These are phyloP conservation scores for Thalassiosira profunda DNA, from an alignment of 108 stramenopile genomes.

Conservation along the genomic window DNA sequence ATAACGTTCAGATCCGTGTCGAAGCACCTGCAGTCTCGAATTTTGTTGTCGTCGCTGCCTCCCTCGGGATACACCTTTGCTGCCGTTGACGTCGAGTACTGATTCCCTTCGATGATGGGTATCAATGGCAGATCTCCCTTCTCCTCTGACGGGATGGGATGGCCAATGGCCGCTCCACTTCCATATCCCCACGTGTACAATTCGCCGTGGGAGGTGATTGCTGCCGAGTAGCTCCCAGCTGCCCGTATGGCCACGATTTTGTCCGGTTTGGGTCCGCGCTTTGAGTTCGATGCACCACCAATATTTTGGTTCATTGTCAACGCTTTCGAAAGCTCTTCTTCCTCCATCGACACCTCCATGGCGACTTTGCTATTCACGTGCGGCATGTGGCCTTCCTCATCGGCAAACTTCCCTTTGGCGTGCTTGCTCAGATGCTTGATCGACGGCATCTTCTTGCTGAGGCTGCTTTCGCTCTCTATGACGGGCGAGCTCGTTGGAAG, in stretches of 20 bases:
- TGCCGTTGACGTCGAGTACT: slow-evolving; percentile 29
- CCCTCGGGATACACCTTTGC: slow-evolving; percentile 46
- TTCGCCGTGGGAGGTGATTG: slow-evolving; percentile 70
- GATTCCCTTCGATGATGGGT: slow-evolving; percentile 44
- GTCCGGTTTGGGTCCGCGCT: not conserved
- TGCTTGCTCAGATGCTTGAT: not conserved
- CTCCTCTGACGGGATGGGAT: slow-evolving; percentile 54
- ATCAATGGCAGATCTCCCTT: slow-evolving; percentile 33
- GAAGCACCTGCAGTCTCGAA: slow-evolving; percentile 59
- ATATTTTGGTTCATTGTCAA: slow-evolving; percentile 4
- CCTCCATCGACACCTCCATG: slow-evolving; percentile 36
- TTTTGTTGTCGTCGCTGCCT: slow-evolving; percentile 30
- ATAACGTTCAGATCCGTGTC: slow-evolving; percentile 77
- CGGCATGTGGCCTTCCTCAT: slow-evolving; percentile 7
- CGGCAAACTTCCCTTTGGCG: not conserved
- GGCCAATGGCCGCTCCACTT: slow-evolving; percentile 69
- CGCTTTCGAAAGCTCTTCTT: slow-evolving; percentile 40
- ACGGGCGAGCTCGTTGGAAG: slow-evolving; percentile 6
- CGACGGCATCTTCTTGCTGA: not conserved
- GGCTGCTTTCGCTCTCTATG: slow-evolving; percentile 35
- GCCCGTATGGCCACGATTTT: slow-evolving; percentile 70
- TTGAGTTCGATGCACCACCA: no score
- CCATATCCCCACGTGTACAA: slow-evolving; percentile 89
- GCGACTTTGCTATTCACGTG: slow-evolving; percentile 33
- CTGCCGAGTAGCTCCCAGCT: slow-evolving; percentile 76